Percentiles rank a stretch among this genome's conserved stretches.
phyloP scores from a whole-genome alignment of 331 rosid species.

The Erythrophleum ivorense region DNA sequence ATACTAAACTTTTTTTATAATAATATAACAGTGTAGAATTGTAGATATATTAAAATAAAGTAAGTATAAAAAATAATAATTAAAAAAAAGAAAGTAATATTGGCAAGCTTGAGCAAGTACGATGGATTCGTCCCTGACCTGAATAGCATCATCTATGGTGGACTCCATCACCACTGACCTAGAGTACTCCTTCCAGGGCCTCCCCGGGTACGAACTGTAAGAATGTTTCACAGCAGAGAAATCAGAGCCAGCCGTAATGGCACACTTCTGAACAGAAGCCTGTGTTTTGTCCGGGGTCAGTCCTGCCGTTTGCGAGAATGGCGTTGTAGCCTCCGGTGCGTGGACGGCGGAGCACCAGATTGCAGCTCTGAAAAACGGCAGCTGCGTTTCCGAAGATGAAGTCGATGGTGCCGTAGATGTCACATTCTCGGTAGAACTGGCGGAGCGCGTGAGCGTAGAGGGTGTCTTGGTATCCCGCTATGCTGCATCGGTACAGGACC shows the following conservation, averaged over 20 bases:
- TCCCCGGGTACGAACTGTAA: slow-evolving; percentile 58
- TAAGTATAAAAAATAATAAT: too few species aligned
- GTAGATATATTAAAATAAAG: too few species aligned
- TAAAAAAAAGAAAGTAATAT: too few species aligned
- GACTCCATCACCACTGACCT: slow-evolving; percentile 55
- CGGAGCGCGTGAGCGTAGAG: slow-evolving; percentile 61
- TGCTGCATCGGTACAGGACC: slow-evolving; percentile 55
- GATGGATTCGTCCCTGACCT: neutral
- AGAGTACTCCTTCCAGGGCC: slow-evolving; percentile 61
- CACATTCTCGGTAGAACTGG: slow-evolving; percentile 69
- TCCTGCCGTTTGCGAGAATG: slow-evolving; percentile 54
- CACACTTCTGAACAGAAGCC: slow-evolving; percentile 60
- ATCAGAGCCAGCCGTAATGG: slow-evolving; percentile 39
- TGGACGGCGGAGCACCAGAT: slow-evolving; percentile 45
- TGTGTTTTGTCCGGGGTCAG: slow-evolving; percentile 54
- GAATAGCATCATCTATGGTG: slow-evolving; percentile 37
- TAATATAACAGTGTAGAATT: too few species aligned
- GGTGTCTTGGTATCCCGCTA: slow-evolving; percentile 65
- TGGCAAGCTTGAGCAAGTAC: too few species aligned
- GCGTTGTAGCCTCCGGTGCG: slow-evolving; percentile 31
- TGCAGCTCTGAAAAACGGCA: slow-evolving; percentile 63
- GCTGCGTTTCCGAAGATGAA: slow-evolving; percentile 72
- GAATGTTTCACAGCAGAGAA: slow-evolving; percentile 41
- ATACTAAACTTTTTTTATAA: too few species aligned
- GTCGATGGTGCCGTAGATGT: slow-evolving; percentile 65